Evolutionary conservation across 352 stramenopile genomes (phyloP).

Genomic region (Phytopythium mirpurense): DNA sequence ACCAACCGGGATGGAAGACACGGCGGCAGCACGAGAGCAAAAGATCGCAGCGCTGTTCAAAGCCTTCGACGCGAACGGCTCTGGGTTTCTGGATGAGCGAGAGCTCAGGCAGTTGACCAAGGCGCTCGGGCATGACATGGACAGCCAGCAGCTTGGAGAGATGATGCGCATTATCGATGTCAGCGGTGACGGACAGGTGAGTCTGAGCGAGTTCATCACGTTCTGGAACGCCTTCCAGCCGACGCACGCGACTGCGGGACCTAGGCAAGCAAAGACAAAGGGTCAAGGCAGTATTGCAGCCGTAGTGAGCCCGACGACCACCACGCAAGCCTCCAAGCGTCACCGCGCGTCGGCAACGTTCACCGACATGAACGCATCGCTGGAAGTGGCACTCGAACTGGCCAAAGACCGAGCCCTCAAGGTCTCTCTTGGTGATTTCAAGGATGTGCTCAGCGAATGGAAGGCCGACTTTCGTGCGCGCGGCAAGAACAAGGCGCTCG

Average conservation of each 20-base stretch:
- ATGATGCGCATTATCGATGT: constrained; percentile 62
- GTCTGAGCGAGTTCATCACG: constrained; percentile 54
- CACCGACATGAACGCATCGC: constrained; percentile 20
- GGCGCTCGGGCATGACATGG: constrained; percentile 44
- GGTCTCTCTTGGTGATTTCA: constrained; percentile 40
- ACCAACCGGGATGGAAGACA: constrained; percentile 3
- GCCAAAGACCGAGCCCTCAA: constrained; percentile 43
- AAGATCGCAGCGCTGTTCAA: constrained; percentile 46
- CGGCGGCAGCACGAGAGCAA: constrained; percentile 11
- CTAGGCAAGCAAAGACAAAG: not conserved
- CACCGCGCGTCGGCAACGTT: not conserved
- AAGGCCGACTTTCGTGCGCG: constrained; percentile 44
- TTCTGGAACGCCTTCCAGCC: constrained; percentile 65
- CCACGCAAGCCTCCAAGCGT: not conserved
- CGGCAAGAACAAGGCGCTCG: constrained; percentile 15
- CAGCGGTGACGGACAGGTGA: constrained; percentile 51
- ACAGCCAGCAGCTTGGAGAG: constrained; percentile 29
- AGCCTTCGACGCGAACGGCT: constrained; percentile 50
- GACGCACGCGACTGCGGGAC: not conserved
- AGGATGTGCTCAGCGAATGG: constrained; percentile 43
- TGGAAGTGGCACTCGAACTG: constrained; percentile 45
- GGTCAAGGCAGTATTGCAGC: not conserved
- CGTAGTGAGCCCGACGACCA: not conserved
- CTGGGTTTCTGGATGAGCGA: constrained; percentile 42
- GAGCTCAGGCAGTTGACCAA: constrained; percentile 44